Evolutionary conservation across 768 basidiomycete genomes (phyloP).

Genomic region (Amanita phalloides): DNA sequence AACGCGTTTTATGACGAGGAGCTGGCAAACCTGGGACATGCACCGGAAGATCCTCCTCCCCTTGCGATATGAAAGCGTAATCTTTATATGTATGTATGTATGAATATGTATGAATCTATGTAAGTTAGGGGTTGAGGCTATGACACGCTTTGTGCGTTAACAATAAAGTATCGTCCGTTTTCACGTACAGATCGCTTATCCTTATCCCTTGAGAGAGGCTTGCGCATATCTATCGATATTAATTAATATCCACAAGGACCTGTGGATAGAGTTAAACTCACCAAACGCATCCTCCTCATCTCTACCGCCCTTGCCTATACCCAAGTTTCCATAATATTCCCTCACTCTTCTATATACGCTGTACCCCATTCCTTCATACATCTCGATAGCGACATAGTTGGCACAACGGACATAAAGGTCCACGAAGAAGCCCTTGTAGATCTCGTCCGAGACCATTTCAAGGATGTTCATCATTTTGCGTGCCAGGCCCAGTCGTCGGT

Average conservation of each 20-base stretch:
- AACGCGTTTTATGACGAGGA: slow-evolving; percentile 67
- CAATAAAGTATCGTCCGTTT: slow-evolving; percentile 66
- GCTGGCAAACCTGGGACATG: slow-evolving; percentile 33
- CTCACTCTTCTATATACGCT: slow-evolving; percentile 85
- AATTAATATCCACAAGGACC: not conserved
- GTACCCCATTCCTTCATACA: slow-evolving; percentile 93
- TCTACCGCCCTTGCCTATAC: slow-evolving; percentile 61
- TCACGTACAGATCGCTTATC: slow-evolving; percentile 53
- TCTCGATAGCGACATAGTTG: slow-evolving; percentile 71
- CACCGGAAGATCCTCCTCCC: slow-evolving; percentile 44
- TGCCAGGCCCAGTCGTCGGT: slow-evolving; percentile 80
- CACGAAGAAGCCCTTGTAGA: slow-evolving; percentile 81
- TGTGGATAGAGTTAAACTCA: slow-evolving; percentile 25
- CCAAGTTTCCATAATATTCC: slow-evolving; percentile 81
- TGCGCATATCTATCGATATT: slow-evolving; percentile 49
- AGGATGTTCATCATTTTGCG: slow-evolving; percentile 80
- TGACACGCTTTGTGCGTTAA: slow-evolving; percentile 49
- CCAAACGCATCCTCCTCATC: slow-evolving; percentile 91
- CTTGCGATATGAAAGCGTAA: slow-evolving; percentile 25
- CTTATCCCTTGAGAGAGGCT: slow-evolving; percentile 56
- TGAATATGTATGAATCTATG: not conserved
- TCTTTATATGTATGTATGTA: not conserved
- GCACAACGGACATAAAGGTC: slow-evolving; percentile 93
- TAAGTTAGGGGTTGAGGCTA: slow-evolving; percentile 13
- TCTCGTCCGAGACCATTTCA: slow-evolving; percentile 74